Conservation (phyloP, 805 yeast genomes). For the Zygoascus biomembranicola region DNA sequence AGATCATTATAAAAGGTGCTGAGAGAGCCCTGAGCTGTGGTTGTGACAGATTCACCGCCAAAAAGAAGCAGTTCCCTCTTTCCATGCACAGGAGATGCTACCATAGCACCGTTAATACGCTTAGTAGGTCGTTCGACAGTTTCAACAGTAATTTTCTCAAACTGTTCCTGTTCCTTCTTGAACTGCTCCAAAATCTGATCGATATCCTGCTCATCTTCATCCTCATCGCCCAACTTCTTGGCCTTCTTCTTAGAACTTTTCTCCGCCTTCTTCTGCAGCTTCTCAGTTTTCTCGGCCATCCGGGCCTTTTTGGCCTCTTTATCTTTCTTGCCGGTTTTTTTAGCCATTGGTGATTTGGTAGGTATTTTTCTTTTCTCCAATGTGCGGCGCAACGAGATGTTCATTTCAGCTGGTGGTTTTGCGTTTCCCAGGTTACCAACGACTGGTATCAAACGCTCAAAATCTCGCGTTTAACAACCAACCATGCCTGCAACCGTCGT, state of each 20-base stretch:
- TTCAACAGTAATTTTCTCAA: slow-evolving; percentile 61
- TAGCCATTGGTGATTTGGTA: slow-evolving; percentile 52
- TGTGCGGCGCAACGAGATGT: not conserved
- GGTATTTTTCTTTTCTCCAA: not conserved
- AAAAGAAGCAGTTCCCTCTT: slow-evolving; percentile 72
- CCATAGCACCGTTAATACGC: slow-evolving; percentile 67
- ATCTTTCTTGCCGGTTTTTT: slow-evolving; percentile 70
- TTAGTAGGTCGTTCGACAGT: slow-evolving; percentile 52
- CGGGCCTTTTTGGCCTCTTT: slow-evolving; percentile 90
- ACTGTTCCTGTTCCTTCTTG: slow-evolving; percentile 71
- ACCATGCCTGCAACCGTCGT: not conserved
- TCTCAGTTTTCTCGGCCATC: slow-evolving; percentile 71
- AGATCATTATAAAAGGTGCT: slow-evolving; percentile 79
- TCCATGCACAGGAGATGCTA: slow-evolving; percentile 66
- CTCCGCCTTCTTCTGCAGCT: slow-evolving; percentile 67
- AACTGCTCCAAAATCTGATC: slow-evolving; percentile 74
- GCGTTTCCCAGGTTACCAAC: not conserved
- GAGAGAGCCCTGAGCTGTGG: slow-evolving; percentile 30
- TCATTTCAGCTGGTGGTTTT: not conserved
- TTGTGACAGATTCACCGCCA: slow-evolving; percentile 71
- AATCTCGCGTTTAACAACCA: not conserved
- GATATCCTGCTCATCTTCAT: slow-evolving; percentile 78
- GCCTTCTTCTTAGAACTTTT: slow-evolving; percentile 65
- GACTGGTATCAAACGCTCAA: not conserved
- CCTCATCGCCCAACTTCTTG: slow-evolving; percentile 68